Percentiles rank a stretch among this genome's conserved stretches.
Conservation (phyloP, 73 alveolate genomes). For the Tetrahymena elliotti region DNA sequence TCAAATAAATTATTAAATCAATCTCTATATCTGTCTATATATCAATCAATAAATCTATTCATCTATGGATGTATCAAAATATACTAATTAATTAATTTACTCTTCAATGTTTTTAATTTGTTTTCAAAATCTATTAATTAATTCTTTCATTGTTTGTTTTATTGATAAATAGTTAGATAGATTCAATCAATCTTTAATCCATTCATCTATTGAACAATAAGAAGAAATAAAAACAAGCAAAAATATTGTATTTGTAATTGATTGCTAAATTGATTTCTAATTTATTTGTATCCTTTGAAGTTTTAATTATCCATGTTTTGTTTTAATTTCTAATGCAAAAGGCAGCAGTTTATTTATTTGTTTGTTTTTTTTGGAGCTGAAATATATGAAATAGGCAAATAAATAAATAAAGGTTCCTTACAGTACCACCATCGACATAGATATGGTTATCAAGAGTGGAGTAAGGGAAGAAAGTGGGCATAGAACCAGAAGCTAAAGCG, state of each 20-base stretch:
- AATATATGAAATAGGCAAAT: background rate
- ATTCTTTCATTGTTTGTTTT: too few species aligned
- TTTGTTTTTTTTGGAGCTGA: background rate
- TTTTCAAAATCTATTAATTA: too few species aligned
- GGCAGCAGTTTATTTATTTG: too few species aligned
- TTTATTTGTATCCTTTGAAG: too few species aligned
- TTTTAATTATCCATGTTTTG: background rate
- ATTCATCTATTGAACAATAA: too few species aligned
- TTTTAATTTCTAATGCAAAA: too few species aligned
- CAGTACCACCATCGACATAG: conserved; percentile 61
- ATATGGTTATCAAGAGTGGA: conserved; percentile 3
- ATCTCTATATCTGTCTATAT: background rate
- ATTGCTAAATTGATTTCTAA: background rate
- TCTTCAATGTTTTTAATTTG: too few species aligned
- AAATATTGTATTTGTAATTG: background rate
- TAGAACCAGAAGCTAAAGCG: conserved; percentile 52
- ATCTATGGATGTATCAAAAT: background rate
- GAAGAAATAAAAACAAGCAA: background rate
- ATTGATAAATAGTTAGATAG: too few species aligned
- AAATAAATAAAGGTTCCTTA: background rate
- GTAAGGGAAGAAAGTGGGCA: conserved; percentile 63
- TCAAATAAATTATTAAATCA: background rate
- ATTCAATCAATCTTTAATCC: too few species aligned
- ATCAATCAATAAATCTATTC: background rate
- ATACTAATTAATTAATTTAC: background rate